phyloP scores from a whole-genome alignment of 495 filamentous ascomycete species.

The Annulohypoxylon maeteangense region DNA sequence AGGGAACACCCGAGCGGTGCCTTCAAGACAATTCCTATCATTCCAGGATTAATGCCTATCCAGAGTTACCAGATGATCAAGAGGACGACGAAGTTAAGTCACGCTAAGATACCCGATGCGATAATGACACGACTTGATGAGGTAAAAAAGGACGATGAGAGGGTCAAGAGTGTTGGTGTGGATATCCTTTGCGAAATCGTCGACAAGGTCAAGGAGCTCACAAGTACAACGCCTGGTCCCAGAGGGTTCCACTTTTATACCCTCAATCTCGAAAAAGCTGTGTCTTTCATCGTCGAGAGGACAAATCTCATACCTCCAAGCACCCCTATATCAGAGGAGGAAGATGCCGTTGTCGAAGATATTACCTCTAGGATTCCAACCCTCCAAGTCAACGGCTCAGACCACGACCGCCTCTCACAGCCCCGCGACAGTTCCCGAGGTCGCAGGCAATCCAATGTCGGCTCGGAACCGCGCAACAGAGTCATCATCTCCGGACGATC shows the following conservation, averaged over 20 bases:
- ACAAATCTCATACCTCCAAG: constrained; percentile 79
- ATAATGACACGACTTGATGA: constrained; percentile 78
- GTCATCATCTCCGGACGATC: constrained; percentile 76
- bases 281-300: constrained; percentile 89
- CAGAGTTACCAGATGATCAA: constrained; percentile 97
- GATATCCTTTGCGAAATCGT: constrained; percentile 78
- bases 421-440: constrained; percentile 33
- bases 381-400: constrained; percentile 52
- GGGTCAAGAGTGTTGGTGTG: constrained; percentile 80
- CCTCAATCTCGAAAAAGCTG: constrained; percentile 94
- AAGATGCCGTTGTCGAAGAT: constrained; percentile 62
- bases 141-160: constrained; percentile 89
- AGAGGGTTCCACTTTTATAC: constrained; percentile 98
- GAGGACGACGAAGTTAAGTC: constrained; percentile 93
- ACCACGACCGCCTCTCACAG: constrained; percentile 35
- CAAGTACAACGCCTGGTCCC: constrained; percentile 61
- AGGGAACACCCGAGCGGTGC: constrained; percentile 84
- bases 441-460: constrained; percentile 59
- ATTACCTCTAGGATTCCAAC: constrained; percentile 54
- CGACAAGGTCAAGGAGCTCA: constrained; percentile 71
- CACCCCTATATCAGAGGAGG: constrained; percentile 52
- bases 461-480: constrained; percentile 79
- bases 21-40: constrained; percentile 89
- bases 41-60: constrained; percentile 96
- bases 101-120: constrained; percentile 78